Evolutionary conservation across 2,329 filamentous ascomycete species (phyloP), one percentile per base, ranked within the genome.

Genomic region (Clarireedia monteithiana): DNA sequence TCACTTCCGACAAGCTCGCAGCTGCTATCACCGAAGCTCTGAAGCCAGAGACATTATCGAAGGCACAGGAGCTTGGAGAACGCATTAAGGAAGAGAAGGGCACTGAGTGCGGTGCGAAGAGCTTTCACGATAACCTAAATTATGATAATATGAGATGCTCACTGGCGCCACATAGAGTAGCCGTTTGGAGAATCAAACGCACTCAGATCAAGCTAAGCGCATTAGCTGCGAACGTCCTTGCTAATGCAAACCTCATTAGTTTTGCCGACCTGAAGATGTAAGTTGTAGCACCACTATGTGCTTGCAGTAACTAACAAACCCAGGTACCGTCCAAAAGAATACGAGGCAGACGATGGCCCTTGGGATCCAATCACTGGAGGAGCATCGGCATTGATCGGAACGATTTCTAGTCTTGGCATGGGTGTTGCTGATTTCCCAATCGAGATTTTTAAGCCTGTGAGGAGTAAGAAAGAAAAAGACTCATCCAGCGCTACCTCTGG

Each of bases 391-490:
- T 72, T 96, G 0, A 75, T 95, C n/a, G 87, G 88, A 5, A 92
- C 91, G n/a, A 76, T 94, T 48, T 84, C 86, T 26, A 86, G 81
- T 40, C 85, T 96, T 56, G 82, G 88, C 65, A 87, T 95, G 80
- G 89, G 89, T 1, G 78, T 95, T 42, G 88, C 88, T 1, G 90
- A 95, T 65, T 79, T 85, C 62, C 82, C 82, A 2, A 72, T 78
- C 17, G 78, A 82, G 57, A 69, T 84, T 5, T 81, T 83, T 68
- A 78, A 75, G 55, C 60, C 55, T 10, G 62, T 67, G 15, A 65
- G 66, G 38, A 60, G 62, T 27, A 62, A 57, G n/a, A 61, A 57
- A 51, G 56, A 58, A 48, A 60, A 62, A 38, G 53, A 44, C 15
- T 34, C 55, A 17, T 48, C 47, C 10, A 48, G 20, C 5, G 56